Percentiles rank a stretch among this genome's conserved stretches.
Conservation (phyloP, 768 basidiomycete genomes). For the Tricholoma terreum region DNA sequence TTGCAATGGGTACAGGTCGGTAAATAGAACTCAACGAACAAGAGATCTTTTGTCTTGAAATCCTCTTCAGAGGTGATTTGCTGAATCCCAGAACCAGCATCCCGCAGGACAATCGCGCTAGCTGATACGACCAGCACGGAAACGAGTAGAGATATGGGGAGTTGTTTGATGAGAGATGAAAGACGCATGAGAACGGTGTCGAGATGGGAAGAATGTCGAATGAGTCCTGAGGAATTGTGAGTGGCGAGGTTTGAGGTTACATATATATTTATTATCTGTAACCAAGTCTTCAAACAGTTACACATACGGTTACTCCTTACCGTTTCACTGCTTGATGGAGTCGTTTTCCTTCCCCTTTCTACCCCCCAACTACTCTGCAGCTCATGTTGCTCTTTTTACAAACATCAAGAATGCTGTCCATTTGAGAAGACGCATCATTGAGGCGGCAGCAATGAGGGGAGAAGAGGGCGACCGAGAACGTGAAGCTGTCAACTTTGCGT, state of each 20-base stretch:
- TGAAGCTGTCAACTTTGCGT: conserved; percentile 83
- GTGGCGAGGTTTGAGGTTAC: too few relatives aligned
- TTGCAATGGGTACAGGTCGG: conserved; percentile 84
- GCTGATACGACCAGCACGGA: conserved; percentile 29
- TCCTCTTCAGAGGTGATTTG: conserved; percentile 53
- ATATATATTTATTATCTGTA: too few relatives aligned
- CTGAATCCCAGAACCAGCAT: neutral
- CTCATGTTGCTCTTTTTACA: conserved; percentile 65
- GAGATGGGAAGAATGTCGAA: conserved; percentile 1
- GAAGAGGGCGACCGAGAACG: conserved; percentile 64
- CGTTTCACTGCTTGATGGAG: conserved; percentile 41
- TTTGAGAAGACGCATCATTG: conserved; percentile 65
- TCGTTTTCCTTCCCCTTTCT: conserved; percentile 55
- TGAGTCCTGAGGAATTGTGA: too few relatives aligned
- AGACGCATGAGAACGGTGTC: conserved; percentile 15
- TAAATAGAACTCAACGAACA: conserved; percentile 87
- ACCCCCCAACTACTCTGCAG: conserved; percentile 34
- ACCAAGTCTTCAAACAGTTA: too few relatives aligned
- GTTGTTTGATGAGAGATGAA: conserved; percentile 9
- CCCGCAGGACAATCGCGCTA: conserved; percentile 29
- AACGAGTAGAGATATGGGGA: conserved; percentile 29
- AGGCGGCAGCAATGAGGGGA: conserved; percentile 60
- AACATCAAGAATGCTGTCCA: conserved; percentile 60
- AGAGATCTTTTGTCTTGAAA: conserved; percentile 60
- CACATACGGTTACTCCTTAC: neutral